phyloP scores from a whole-genome alignment of 768 basidiomycete genomes.

The Lactarius hengduanensis region DNA sequence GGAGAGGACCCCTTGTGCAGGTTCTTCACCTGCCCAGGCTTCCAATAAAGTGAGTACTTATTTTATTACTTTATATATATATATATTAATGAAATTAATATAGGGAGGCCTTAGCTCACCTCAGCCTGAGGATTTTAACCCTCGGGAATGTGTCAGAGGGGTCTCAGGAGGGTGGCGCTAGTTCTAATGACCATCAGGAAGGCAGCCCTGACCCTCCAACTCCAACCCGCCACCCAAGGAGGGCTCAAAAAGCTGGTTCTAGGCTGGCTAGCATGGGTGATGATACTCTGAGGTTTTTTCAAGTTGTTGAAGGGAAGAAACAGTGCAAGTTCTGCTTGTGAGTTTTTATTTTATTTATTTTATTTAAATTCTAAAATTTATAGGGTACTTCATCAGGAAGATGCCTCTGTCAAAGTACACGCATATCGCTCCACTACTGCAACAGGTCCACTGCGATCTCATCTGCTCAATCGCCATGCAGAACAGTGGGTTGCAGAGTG shows the following conservation, averaged over 20 bases:
- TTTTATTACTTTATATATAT: background rate
- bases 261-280: background rate
- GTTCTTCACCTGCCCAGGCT: background rate
- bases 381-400: too few species aligned
- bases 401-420: background rate
- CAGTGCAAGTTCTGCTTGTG: background rate
- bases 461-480: too few species aligned
- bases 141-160: background rate
- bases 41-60: background rate
- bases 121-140: background rate
- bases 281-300: background rate
- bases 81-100: background rate
- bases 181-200: too few species aligned
- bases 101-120: background rate
- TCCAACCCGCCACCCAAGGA: too few species aligned
- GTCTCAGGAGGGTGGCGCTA: background rate
- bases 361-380: background rate
- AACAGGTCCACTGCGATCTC: background rate
- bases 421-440: background rate
- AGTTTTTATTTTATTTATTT: background rate
- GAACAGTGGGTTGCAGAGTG: too few species aligned
- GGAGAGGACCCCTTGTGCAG: background rate
- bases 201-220: too few species aligned
- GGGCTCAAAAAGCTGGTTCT: background rate
- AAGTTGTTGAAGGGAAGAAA: background rate